A percentile compares a stretch with the other conserved stretches of the same genome.
Conservation (phyloP, 441 rosid genomes). For the Arabidopsis hybrid region DNA sequence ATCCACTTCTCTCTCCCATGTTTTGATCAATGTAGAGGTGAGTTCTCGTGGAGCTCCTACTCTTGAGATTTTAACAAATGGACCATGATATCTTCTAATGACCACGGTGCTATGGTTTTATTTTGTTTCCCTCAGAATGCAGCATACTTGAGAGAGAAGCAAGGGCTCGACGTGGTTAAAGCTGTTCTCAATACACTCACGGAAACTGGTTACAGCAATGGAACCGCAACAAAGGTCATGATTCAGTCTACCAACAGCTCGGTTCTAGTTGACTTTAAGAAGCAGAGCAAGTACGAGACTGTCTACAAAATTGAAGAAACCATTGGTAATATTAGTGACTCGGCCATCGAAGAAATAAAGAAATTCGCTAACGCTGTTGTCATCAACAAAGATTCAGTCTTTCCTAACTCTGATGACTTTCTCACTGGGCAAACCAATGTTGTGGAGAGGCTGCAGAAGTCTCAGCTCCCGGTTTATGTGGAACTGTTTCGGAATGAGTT, state of each 20-base stretch:
- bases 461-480: constrained; percentile 60
- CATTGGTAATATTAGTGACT: constrained; percentile 48
- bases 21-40: constrained; percentile 69
- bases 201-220: constrained; percentile 53
- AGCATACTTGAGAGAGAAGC: constrained; percentile 61
- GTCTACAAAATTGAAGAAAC: constrained; percentile 61
- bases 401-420: neutral
- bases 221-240: constrained; percentile 52
- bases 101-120: neutral
- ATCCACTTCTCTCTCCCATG: constrained; percentile 51
- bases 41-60: neutral
- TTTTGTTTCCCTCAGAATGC: constrained; percentile 50
- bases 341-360: constrained; percentile 51
- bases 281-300: constrained; percentile 45
- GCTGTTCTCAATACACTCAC: constrained; percentile 55
- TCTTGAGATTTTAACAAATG: neutral
- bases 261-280: constrained; percentile 57
- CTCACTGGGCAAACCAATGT: constrained; percentile 45
- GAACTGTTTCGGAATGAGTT: constrained; percentile 69
- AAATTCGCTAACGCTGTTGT: constrained; percentile 59
- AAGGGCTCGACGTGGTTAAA: constrained; percentile 49
- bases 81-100: neutral
- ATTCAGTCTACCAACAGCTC: constrained; percentile 69
- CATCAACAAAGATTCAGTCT: constrained; percentile 33
- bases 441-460: constrained; percentile 47